Conservation (phyloP, 345 rosid genomes). For the Salix suchowensis region DNA sequence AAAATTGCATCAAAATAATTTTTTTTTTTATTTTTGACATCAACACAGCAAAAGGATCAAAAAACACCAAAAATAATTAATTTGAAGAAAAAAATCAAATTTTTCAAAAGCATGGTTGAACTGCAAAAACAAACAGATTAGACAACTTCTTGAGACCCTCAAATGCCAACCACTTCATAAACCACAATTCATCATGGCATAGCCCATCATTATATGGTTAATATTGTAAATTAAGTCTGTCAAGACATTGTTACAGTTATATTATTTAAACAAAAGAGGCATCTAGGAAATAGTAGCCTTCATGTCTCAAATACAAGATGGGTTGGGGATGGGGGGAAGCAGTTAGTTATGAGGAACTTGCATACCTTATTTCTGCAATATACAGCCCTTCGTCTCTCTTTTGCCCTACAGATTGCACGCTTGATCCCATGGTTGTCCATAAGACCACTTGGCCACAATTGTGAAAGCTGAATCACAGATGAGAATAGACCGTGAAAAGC, state of each 20-base stretch:
- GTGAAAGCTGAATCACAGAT: slow-evolving; percentile 62
- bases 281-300: neutral
- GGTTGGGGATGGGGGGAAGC: neutral
- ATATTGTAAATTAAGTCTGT: neutral
- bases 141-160: neutral
- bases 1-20: too few species aligned
- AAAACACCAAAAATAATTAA: too few species aligned
- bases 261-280: neutral
- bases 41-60: too few species aligned
- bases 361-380: slow-evolving; percentile 45
- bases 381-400: slow-evolving; percentile 59
- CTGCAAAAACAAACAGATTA: neutral
- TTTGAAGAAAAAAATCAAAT: too few species aligned
- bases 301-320: neutral
- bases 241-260: neutral
- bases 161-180: neutral
- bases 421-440: slow-evolving; percentile 93
- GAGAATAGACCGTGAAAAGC: slow-evolving; percentile 20
- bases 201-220: neutral
- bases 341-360: neutral
- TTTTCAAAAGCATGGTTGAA: too few species aligned
- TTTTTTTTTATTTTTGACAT: too few species aligned
- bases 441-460: slow-evolving; percentile 72
- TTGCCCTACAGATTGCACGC: slow-evolving; percentile 78
- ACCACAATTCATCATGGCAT: neutral